These are phyloP conservation scores for Entomophthora muscae DNA, from an alignment of 371 early-diverging fungal genomes.

Conservation along the genomic window DNA sequence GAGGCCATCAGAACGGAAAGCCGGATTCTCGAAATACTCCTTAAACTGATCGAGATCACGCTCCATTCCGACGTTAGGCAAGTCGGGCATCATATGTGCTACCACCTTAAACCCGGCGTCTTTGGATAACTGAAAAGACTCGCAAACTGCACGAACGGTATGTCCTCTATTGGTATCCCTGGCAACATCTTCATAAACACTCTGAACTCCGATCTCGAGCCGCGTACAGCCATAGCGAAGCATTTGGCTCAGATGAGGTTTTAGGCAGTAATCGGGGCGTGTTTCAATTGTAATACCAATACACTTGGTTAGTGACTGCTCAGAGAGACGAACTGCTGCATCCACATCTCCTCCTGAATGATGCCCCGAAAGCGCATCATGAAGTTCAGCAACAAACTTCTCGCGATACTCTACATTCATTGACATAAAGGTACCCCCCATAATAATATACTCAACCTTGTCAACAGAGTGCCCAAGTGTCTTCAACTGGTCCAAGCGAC, in stretches of 20 bases:
- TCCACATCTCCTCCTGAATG: conserved; percentile 70
- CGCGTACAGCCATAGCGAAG: conserved; percentile 98
- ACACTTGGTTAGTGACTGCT: conserved; percentile 94
- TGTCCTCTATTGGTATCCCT: conserved; percentile 99
- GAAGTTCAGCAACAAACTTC: conserved; percentile 95
- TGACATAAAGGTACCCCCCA: conserved; percentile 99
- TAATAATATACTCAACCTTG: conserved; percentile 98
- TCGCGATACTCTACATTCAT: conserved; percentile 89
- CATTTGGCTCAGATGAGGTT: conserved; percentile 98
- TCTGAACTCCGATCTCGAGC: conserved; percentile 98
- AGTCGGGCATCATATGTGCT: conserved; percentile 99
- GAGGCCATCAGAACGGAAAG: conserved; percentile 96
- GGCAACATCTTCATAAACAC: conserved; percentile 99
- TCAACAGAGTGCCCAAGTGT: conserved; percentile 94
- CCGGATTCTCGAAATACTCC: conserved; percentile 99
- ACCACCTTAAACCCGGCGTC: conserved; percentile 99
- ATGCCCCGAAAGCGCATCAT: conserved; percentile 96
- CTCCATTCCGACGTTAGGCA: conserved; percentile 99
- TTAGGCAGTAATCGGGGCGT: conserved; percentile 97
- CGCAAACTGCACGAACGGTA: conserved; percentile 95
- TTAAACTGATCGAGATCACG: conserved; percentile 98
- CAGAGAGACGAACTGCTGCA: conserved; percentile 93
- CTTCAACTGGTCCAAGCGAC: conserved; percentile 91
- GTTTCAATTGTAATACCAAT: conserved; percentile 99
- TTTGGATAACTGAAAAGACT: conserved; percentile 94